Percentiles rank a stretch among this genome's conserved stretches.
Conservation (phyloP, 371 early-diverging fungal genomes). For the Amoeboradix gromovi region DNA sequence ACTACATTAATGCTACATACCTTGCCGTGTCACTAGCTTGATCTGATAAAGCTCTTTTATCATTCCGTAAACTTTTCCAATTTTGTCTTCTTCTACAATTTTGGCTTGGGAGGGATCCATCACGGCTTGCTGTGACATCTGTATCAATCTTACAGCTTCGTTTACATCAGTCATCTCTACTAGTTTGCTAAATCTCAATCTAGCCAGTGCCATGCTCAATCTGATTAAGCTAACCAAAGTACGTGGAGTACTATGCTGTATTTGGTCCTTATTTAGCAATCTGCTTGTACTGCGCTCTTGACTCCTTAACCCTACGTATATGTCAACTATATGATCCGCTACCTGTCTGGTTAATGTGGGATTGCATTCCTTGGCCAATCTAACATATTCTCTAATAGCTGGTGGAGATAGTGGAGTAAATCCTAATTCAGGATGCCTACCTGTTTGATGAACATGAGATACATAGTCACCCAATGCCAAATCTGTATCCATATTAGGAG, state of each 20-base stretch:
- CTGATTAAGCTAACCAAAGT: not conserved
- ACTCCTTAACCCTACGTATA: not conserved
- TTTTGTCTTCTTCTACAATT: too few species aligned
- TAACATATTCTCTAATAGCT: not conserved
- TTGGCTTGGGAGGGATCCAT: too few species aligned
- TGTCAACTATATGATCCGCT: not conserved
- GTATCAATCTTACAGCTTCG: not conserved
- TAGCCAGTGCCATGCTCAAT: not conserved
- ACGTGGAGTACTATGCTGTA: not conserved
- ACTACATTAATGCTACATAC: too few species aligned
- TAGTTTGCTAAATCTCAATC: not conserved
- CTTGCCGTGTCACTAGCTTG: too few species aligned
- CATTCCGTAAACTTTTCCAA: too few species aligned
- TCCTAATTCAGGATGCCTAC: not conserved
- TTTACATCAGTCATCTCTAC: not conserved
- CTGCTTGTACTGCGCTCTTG: not conserved
- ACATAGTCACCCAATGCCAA: conserved; percentile 13
- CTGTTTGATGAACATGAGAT: conserved; percentile 5
- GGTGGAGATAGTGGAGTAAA: not conserved
- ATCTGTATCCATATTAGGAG: conserved; percentile 58
- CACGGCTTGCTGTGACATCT: too few species aligned
- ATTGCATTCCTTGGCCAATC: not conserved
- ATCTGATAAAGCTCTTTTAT: too few species aligned
- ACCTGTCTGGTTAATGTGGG: not conserved
- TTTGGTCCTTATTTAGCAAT: too few species aligned